These are phyloP conservation scores for Fomitiporia mediterranea DNA, from an alignment of 1,284 basidiomycete species.

Conservation along the genomic window DNA sequence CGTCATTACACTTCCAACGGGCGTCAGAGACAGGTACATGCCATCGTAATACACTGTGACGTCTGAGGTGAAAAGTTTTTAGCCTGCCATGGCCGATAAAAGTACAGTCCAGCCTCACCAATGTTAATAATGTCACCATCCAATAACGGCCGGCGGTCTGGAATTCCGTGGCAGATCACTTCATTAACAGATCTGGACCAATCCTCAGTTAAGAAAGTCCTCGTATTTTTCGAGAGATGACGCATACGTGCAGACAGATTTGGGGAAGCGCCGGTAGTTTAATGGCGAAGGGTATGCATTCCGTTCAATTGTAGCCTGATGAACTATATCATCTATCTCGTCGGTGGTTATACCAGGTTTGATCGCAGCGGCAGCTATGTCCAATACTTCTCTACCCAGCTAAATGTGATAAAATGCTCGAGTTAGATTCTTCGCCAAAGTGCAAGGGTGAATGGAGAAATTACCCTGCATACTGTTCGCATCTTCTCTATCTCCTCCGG, in stretches of 20 bases:
- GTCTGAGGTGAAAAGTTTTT: slow-evolving; percentile 36
- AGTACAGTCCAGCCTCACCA: slow-evolving; percentile 41
- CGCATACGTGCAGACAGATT: slow-evolving; percentile 95
- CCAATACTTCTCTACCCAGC: slow-evolving; percentile 89
- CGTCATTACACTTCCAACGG: slow-evolving; percentile 6
- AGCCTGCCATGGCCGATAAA: slow-evolving; percentile 8
- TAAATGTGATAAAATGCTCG: slow-evolving; percentile 31
- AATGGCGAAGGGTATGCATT: slow-evolving; percentile 93
- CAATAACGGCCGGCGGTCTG: slow-evolving; percentile 79
- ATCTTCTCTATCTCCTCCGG: slow-evolving; percentile 74
- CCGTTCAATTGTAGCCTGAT: slow-evolving; percentile 87
- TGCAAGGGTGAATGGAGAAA: slow-evolving; percentile 27
- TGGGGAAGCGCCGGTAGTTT: slow-evolving; percentile 91
- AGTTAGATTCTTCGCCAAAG: too few species aligned
- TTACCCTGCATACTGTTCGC: slow-evolving; percentile 69
- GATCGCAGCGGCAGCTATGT: slow-evolving; percentile 81
- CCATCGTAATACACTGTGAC: slow-evolving; percentile 67
- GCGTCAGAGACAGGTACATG: slow-evolving; percentile 27
- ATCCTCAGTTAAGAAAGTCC: too few species aligned
- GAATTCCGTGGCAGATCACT: slow-evolving; percentile 95
- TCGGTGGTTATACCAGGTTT: slow-evolving; percentile 93
- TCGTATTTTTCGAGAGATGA: slow-evolving; percentile 27
- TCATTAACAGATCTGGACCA: slow-evolving; percentile 81
- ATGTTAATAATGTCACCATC: slow-evolving; percentile 95
- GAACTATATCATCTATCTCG: slow-evolving; percentile 93